Evolutionary conservation across 495 filamentous ascomycete genomes (phyloP).

Genomic region (Sphaerosporella brunnea): DNA sequence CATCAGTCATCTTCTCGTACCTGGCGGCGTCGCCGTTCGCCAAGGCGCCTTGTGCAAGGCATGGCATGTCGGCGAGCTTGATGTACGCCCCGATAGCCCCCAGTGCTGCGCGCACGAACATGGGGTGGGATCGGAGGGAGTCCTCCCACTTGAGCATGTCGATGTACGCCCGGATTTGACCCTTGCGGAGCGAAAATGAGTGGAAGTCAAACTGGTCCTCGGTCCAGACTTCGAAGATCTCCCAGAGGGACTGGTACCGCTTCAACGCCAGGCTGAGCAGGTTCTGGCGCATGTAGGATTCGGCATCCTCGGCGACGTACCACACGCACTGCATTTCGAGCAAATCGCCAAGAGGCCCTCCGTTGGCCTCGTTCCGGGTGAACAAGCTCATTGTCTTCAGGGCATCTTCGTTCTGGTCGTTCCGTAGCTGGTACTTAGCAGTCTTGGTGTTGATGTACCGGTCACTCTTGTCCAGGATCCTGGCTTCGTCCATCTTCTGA

Average conservation of each 20-base stretch:
- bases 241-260: slow-evolving; percentile 50
- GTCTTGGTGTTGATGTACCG: slow-evolving; percentile 97
- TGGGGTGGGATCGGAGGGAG: slow-evolving; percentile 71
- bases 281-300: slow-evolving; percentile 68
- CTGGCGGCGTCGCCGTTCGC: slow-evolving; percentile 33
- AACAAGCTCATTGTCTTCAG: slow-evolving; percentile 86
- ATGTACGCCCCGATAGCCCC: slow-evolving; percentile 67
- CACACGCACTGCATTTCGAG: slow-evolving; percentile 98
- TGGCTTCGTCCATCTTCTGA: slow-evolving; percentile 73
- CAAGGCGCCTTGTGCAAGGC: slow-evolving; percentile 39
- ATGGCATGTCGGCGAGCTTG: slow-evolving; percentile 57
- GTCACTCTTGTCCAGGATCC: slow-evolving; percentile 68
- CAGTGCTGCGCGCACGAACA: slow-evolving; percentile 74
- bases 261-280: slow-evolving; percentile 78
- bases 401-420: slow-evolving; percentile 71
- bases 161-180: slow-evolving; percentile 83
- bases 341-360: slow-evolving; percentile 76
- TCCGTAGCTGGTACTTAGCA: slow-evolving; percentile 90
- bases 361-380: slow-evolving; percentile 73
- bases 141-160: slow-evolving; percentile 97
- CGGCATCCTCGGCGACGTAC: slow-evolving; percentile 89
- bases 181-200: slow-evolving; percentile 85
- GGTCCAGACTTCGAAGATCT: slow-evolving; percentile 92
- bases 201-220: slow-evolving; percentile 99
- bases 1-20: slow-evolving; percentile 39